These are phyloP conservation scores for Tetramitus jugosus DNA, from an alignment of 208 protist genomes.

Conservation along the genomic window DNA sequence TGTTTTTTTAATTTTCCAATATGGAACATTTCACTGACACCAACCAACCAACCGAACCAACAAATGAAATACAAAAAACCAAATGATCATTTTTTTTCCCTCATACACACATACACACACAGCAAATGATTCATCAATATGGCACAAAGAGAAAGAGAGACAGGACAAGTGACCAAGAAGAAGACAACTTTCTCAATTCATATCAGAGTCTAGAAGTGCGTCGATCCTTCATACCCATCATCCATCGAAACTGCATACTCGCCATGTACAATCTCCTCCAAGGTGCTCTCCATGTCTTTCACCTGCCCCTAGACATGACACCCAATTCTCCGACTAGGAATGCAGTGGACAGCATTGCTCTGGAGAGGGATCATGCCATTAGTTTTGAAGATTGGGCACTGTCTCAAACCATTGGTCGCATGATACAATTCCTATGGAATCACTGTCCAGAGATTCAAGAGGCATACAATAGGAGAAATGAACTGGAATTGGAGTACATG, in stretches of 20 bases:
- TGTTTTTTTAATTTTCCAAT: no score
- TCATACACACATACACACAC: no score
- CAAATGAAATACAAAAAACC: no score
- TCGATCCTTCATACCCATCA: not conserved
- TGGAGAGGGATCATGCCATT: not conserved
- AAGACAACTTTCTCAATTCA: not conserved
- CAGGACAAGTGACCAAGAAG: not conserved
- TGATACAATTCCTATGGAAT: conserved; percentile 6
- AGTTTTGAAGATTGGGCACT: not conserved
- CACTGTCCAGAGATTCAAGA: not conserved
- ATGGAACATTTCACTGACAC: no score
- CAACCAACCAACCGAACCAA: no score
- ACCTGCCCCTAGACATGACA: not conserved
- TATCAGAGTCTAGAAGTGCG: not conserved
- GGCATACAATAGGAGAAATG: not conserved
- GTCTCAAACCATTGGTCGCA: not conserved
- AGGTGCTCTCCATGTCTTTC: not conserved
- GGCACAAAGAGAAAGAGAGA: not conserved
- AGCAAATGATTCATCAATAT: not conserved
- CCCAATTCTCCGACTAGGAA: not conserved
- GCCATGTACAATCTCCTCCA: not conserved
- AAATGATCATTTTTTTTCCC: no score
- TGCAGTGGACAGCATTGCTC: not conserved
- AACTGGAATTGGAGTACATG: not conserved
- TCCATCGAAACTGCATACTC: not conserved